Conservation (phyloP, 176 grass and related monocot genomes). For the Tillandsia leiboldiana region DNA sequence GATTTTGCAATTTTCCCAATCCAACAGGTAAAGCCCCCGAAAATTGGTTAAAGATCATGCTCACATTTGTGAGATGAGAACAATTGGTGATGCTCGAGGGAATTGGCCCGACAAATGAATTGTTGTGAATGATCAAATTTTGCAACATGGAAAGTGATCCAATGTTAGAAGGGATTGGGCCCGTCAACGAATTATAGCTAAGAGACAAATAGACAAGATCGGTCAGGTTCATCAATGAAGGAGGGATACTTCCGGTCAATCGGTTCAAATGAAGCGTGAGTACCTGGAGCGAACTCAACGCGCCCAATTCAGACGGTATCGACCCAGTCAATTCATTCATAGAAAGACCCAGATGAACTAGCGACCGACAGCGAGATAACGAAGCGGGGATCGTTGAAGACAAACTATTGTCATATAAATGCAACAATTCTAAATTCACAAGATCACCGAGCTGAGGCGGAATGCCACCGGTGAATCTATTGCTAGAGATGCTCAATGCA, state of each 20-base stretch:
- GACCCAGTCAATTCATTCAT: slow-evolving; percentile 38
- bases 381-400: slow-evolving; percentile 53
- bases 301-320: slow-evolving; percentile 63
- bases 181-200: slow-evolving; percentile 43
- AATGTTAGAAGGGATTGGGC: slow-evolving; percentile 44
- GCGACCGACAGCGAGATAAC: slow-evolving; percentile 32
- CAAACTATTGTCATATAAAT: slow-evolving; percentile 39
- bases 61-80: slow-evolving; percentile 42
- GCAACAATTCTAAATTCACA: slow-evolving; percentile 20
- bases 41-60: slow-evolving; percentile 42
- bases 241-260: slow-evolving; percentile 42
- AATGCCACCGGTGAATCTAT: slow-evolving; percentile 52
- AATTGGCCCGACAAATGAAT: slow-evolving; percentile 43
- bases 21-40: slow-evolving; percentile 40
- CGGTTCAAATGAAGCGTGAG: slow-evolving; percentile 46
- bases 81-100: slow-evolving; percentile 71
- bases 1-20: slow-evolving; percentile 35
- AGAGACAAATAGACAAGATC: slow-evolving; percentile 47
- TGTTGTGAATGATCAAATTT: slow-evolving; percentile 13
- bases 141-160: slow-evolving; percentile 41
- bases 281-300: slow-evolving; percentile 30
- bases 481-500: slow-evolving; percentile 37
- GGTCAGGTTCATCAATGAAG: slow-evolving; percentile 43
- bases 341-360: slow-evolving; percentile 32
- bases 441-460: slow-evolving; percentile 64